Evolutionary conservation across 208 protist species (phyloP).

Genomic region (Novymonas esmeraldas): DNA sequence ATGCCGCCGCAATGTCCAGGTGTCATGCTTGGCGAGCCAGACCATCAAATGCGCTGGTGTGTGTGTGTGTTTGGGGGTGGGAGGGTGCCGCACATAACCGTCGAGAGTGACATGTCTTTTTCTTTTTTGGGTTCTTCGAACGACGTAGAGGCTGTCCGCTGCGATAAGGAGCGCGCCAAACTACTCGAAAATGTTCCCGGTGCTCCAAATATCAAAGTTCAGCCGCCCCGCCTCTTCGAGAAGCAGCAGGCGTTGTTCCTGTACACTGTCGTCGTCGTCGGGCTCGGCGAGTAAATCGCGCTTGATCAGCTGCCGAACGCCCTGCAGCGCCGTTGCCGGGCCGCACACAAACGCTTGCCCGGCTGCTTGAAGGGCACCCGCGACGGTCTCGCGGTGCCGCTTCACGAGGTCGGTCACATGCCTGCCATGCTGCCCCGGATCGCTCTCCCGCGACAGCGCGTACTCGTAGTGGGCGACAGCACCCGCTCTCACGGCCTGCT

Average conservation of each 20-base stretch:
- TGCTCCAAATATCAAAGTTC: slow-evolving; percentile 81
- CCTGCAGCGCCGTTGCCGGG: slow-evolving; percentile 52
- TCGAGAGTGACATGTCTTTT: no score
- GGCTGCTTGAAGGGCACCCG: slow-evolving; percentile 31
- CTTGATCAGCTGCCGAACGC: slow-evolving; percentile 49
- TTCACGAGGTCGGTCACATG: slow-evolving; percentile 74
- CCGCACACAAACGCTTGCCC: slow-evolving; percentile 77
- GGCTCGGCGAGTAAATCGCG: slow-evolving; percentile 48
- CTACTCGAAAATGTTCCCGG: slow-evolving; percentile 54
- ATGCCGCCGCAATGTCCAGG: no score
- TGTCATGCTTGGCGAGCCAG: no score
- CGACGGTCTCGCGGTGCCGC: slow-evolving; percentile 29
- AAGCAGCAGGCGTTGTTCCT: slow-evolving; percentile 62
- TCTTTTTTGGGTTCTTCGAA: background rate
- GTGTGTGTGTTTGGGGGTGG: no score
- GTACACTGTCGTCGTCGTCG: slow-evolving; percentile 78
- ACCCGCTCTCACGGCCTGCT: slow-evolving; percentile 38
- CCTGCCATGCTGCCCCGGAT: slow-evolving; percentile 9
- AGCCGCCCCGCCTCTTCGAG: slow-evolving; percentile 61
- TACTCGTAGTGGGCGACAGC: slow-evolving; percentile 67
- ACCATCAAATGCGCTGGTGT: no score
- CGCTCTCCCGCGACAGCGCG: slow-evolving; percentile 51
- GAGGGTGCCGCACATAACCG: no score
- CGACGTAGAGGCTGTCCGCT: no score
- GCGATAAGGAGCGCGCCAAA: background rate